A percentile compares a stretch with the other conserved stretches of the same genome.
Evolutionary conservation across 2,329 filamentous ascomycete species (phyloP).

Genomic region (Domatiomyces catenatus): DNA sequence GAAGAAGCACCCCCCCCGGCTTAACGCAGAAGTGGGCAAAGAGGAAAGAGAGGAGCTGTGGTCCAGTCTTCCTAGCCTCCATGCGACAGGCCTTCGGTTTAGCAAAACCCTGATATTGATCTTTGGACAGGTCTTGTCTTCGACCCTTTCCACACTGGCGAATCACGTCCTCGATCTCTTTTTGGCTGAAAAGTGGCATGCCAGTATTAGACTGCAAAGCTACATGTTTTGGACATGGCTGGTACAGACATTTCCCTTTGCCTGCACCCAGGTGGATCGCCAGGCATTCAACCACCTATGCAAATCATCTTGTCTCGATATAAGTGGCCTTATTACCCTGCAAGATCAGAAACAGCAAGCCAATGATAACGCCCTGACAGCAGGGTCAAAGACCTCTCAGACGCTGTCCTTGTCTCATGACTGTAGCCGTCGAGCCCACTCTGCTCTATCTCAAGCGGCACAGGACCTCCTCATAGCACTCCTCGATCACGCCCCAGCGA

Average conservation of each 20-base stretch:
- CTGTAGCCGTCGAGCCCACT: conserved; percentile 4
- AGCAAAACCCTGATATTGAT: conserved; percentile 42
- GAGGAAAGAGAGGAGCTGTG: conserved; percentile 74
- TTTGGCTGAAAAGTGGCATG: conserved; percentile 34
- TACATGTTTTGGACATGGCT: conserved; percentile 47
- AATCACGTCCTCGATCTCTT: conserved; percentile 62
- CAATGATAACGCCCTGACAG: not conserved
- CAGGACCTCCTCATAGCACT: conserved; percentile 45
- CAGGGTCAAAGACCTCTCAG: not conserved
- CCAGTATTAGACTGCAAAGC: conserved; percentile 41
- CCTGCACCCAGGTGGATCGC: conserved; percentile 50
- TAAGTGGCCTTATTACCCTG: conserved; percentile 33
- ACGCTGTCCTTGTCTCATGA: not conserved
- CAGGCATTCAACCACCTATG: conserved; percentile 48
- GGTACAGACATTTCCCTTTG: conserved; percentile 47
- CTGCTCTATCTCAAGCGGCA: conserved; percentile 41
- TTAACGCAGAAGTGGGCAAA: conserved; percentile 45
- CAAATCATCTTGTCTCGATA: conserved; percentile 57
- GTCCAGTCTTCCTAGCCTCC: conserved; percentile 56
- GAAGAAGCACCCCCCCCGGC: conserved; percentile 12
- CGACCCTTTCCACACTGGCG: conserved; percentile 48
- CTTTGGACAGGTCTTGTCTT: conserved; percentile 41
- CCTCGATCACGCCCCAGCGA: conserved; percentile 43
- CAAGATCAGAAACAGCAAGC: not conserved
- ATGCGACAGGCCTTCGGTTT: conserved; percentile 53